Evolutionary conservation across 2,329 filamentous ascomycete species (phyloP).

Genomic region (Beauveria brongniartii): DNA sequence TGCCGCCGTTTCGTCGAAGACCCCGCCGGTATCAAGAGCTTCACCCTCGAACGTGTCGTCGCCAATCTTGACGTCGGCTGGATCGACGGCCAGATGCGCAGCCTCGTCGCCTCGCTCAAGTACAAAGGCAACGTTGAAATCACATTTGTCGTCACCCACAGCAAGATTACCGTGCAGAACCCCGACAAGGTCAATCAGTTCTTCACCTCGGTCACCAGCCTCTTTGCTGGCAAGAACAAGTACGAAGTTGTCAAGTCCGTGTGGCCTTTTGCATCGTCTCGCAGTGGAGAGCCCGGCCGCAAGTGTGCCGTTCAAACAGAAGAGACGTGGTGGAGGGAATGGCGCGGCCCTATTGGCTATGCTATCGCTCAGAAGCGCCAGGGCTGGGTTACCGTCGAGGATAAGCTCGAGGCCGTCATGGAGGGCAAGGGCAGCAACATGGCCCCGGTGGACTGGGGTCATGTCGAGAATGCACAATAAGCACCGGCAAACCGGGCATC

Average conservation of each 20-base stretch:
- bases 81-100: constrained; percentile 46
- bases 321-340: constrained; percentile 45
- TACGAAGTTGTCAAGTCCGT: constrained; percentile 49
- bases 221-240: constrained; percentile 44
- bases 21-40: constrained; percentile 36
- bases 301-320: constrained; percentile 46
- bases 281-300: constrained; percentile 35
- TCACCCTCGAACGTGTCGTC: constrained; percentile 43
- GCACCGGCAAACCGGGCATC: background rate
- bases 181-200: constrained; percentile 47
- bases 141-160: constrained; percentile 42
- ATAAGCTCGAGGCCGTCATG: constrained; percentile 46
- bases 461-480: too few relatives aligned
- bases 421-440: constrained; percentile 33
- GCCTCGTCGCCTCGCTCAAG: constrained; percentile 38
- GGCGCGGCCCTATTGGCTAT: constrained; percentile 27
- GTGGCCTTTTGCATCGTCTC: constrained; percentile 48
- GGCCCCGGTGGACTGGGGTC: constrained; percentile 36
- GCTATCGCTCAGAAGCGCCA: constrained; percentile 37
- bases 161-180: constrained; percentile 39
- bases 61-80: constrained; percentile 47
- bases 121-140: constrained; percentile 44
- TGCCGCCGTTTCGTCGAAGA: constrained; percentile 40
- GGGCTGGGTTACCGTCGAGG: constrained; percentile 40
- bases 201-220: constrained; percentile 41